phyloP scores from a whole-genome alignment of 306 rosid genomes.

The Acmispon strigosus region DNA sequence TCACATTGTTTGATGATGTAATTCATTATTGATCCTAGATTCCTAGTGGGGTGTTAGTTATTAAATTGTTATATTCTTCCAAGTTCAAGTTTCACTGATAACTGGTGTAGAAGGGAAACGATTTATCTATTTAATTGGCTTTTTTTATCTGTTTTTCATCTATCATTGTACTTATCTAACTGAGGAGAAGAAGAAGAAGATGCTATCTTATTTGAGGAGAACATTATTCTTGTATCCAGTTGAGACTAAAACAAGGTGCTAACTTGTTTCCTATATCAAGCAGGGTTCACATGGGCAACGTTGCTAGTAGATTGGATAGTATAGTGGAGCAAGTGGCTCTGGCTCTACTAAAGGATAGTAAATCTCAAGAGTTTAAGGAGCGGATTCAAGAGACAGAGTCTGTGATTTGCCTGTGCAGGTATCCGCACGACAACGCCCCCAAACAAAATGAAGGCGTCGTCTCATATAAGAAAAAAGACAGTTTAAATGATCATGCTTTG shows the following conservation, averaged over 20 bases:
- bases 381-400: slow-evolving; percentile 30
- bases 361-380: slow-evolving; percentile 21
- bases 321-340: slow-evolving; percentile 41
- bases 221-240: too few relatives aligned
- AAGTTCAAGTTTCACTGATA: neutral
- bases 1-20: neutral
- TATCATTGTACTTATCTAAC: too few relatives aligned
- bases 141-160: too few relatives aligned
- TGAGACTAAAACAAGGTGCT: neutral
- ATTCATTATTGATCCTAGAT: neutral
- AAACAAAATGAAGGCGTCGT: slow-evolving; percentile 5
- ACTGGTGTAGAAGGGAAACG: neutral
- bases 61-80: too few relatives aligned
- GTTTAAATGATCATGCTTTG: slow-evolving; percentile 36
- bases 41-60: neutral
- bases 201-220: too few relatives aligned
- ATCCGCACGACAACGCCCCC: slow-evolving; percentile 33
- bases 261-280: neutral
- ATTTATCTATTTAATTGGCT: too few relatives aligned
- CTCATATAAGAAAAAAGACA: slow-evolving; percentile 4
- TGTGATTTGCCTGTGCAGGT: slow-evolving; percentile 40
- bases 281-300: slow-evolving; percentile 45
- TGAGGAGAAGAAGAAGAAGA: too few relatives aligned
- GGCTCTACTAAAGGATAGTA: slow-evolving; percentile 21
- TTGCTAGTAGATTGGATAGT: slow-evolving; percentile 50